Percentiles rank a stretch among this genome's conserved stretches.
phyloP scores from a whole-genome alignment of 2,329 filamentous ascomycete species.

The Hortaea werneckii region DNA sequence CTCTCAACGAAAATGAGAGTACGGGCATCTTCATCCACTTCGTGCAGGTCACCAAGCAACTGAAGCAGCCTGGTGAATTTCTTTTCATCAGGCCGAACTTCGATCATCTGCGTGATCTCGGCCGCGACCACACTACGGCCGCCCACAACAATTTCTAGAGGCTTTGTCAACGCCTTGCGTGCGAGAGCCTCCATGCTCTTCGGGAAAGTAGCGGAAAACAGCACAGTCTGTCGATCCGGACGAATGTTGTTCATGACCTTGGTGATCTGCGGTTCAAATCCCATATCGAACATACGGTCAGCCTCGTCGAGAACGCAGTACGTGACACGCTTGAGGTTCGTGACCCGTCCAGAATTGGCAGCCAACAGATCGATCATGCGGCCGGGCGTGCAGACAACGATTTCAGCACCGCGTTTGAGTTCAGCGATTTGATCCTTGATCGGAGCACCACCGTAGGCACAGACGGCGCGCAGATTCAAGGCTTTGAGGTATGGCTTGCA shows the following conservation, averaged over 20 bases:
- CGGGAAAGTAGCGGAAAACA: constrained; percentile 95
- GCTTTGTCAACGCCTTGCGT: constrained; percentile 74
- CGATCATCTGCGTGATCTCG: constrained; percentile 82
- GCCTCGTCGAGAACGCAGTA: constrained; percentile 96
- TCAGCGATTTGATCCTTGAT: constrained; percentile 98
- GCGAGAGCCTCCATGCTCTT: constrained; percentile 84
- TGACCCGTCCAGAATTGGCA: constrained; percentile 87
- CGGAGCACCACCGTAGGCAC: constrained; percentile 87
- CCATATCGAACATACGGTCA: constrained; percentile 99
- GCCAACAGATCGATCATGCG: constrained; percentile 91
- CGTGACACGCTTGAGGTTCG: constrained; percentile 77
- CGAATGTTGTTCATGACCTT: constrained; percentile 89
- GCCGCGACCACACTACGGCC: constrained; percentile 61
- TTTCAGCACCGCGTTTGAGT: constrained; percentile 86
- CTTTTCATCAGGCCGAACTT: constrained; percentile 68
- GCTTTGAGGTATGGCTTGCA: constrained; percentile 90
- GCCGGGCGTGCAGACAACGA: constrained; percentile 89
- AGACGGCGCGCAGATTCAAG: constrained; percentile 74
- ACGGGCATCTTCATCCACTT: constrained; percentile 78
- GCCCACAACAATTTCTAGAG: constrained; percentile 86
- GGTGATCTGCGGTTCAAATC: constrained; percentile 95
- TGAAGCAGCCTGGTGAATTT: constrained; percentile 81
- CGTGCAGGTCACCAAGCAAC: constrained; percentile 76
- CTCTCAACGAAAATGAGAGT: constrained; percentile 53
- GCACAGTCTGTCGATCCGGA: constrained; percentile 82